Conservation (phyloP, 2,329 filamentous ascomycete genomes). For the Aspergillus quadrilineatus region DNA sequence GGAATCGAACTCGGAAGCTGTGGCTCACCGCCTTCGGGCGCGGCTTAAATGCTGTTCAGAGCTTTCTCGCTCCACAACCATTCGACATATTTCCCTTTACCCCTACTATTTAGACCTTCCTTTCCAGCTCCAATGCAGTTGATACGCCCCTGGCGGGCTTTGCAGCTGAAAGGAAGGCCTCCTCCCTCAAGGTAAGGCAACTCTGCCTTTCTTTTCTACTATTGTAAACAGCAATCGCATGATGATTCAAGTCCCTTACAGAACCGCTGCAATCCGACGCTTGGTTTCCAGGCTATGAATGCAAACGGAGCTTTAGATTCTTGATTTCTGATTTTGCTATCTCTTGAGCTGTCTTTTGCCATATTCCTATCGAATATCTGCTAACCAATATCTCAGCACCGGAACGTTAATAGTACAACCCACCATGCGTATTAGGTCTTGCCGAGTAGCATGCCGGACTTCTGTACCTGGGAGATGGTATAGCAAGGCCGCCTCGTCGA, state of each 20-base stretch:
- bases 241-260: conserved; percentile 50
- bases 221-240: conserved; percentile 22
- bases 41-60: conserved; percentile 13
- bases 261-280: conserved; percentile 70
- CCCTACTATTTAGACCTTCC: conserved; percentile 5
- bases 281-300: conserved; percentile 48
- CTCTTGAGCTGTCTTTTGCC: background rate
- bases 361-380: background rate
- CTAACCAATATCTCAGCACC: conserved; percentile 30
- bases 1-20: conserved; percentile 17
- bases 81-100: conserved; percentile 15
- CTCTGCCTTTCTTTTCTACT: conserved; percentile 11
- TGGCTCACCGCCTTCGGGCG: conserved; percentile 18
- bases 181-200: conserved; percentile 37
- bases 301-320: conserved; percentile 26
- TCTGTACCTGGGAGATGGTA: conserved; percentile 11
- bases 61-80: conserved; percentile 12
- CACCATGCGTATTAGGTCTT: conserved; percentile 4
- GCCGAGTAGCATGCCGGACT: conserved; percentile 11
- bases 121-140: conserved; percentile 37
- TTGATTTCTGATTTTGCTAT: conserved; percentile 20
- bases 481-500: conserved; percentile 32
- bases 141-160: conserved; percentile 38
- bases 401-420: conserved; percentile 19
- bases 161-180: conserved; percentile 31